These are phyloP conservation scores for Euphrasia arctica DNA, from an alignment of 305 asterid genomes.

Conservation along the genomic window DNA sequence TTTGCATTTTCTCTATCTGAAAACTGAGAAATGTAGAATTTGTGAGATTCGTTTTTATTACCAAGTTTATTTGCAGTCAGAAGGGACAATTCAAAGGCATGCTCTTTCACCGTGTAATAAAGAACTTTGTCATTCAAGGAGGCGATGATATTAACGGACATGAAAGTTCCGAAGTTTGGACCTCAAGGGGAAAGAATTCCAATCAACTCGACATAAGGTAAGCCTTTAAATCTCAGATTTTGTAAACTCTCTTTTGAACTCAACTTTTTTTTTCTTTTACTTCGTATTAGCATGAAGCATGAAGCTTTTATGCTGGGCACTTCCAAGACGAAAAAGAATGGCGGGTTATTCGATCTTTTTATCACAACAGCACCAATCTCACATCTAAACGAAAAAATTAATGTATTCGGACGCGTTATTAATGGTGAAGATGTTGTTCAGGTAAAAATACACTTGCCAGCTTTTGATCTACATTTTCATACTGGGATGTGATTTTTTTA, in stretches of 20 bases:
- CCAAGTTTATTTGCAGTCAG: slow-evolving; percentile 48
- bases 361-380: slow-evolving; percentile 47
- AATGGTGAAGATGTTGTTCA: slow-evolving; percentile 72
- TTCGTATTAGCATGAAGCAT: slow-evolving; percentile 50
- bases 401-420: slow-evolving; percentile 65
- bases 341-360: neutral
- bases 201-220: neutral
- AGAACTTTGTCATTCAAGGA: slow-evolving; percentile 87
- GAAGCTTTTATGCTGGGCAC: slow-evolving; percentile 75
- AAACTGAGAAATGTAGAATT: slow-evolving; percentile 4
- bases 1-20: neutral
- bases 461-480: no score
- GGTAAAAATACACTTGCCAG: slow-evolving; percentile 29
- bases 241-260: slow-evolving; percentile 2
- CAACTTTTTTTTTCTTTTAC: slow-evolving; percentile 5
- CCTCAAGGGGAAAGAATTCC: neutral
- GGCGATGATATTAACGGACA: slow-evolving; percentile 43
- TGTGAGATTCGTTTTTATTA: slow-evolving; percentile 15
- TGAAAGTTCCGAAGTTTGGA: neutral
- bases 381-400: slow-evolving; percentile 51
- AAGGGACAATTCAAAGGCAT: slow-evolving; percentile 73
- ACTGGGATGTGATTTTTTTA: no score
- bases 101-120: slow-evolving; percentile 78
- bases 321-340: slow-evolving; percentile 1
- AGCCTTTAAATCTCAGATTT: neutral